A percentile compares a stretch with the other conserved stretches of the same genome.
phyloP scores from a whole-genome alignment of 345 rosid genomes.

The Sapria himalayana region DNA sequence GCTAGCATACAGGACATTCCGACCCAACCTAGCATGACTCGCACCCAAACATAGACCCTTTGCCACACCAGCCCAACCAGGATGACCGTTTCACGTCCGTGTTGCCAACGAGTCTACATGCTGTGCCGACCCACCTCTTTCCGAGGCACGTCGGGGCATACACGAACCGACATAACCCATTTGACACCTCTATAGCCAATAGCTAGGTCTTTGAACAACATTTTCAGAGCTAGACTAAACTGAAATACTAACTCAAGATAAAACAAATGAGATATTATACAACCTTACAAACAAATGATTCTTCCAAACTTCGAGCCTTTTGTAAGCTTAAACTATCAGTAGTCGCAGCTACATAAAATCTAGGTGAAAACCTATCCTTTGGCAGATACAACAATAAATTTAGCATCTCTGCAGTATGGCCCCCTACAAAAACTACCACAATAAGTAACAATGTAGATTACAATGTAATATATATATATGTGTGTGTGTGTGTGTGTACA shows the following conservation, averaged over 20 bases:
- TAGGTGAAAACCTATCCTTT: constrained; percentile 36
- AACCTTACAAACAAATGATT: constrained; percentile 28
- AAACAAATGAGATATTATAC: not conserved
- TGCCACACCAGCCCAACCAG: too few species aligned
- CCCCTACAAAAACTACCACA: constrained; percentile 23
- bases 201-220: too few species aligned
- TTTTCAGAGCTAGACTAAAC: not conserved
- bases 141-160: not conserved
- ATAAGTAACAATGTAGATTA: too few species aligned
- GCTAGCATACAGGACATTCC: too few species aligned
- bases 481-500: too few species aligned
- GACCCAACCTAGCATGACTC: too few species aligned
- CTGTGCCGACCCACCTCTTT: too few species aligned
- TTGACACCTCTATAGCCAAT: too few species aligned
- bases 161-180: not conserved
- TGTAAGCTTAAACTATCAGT: constrained; percentile 93
- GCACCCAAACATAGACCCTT: too few species aligned
- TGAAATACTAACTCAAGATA: not conserved
- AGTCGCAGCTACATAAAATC: constrained; percentile 73
- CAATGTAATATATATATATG: too few species aligned
- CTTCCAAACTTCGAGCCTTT: constrained; percentile 59
- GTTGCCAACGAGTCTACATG: too few species aligned
- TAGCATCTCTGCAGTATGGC: constrained; percentile 95
- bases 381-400: constrained; percentile 44
- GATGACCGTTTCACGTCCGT: too few species aligned